These are phyloP conservation scores for Irpex sp. DNA, from an alignment of 1,284 basidiomycete species.

Conservation along the genomic window DNA sequence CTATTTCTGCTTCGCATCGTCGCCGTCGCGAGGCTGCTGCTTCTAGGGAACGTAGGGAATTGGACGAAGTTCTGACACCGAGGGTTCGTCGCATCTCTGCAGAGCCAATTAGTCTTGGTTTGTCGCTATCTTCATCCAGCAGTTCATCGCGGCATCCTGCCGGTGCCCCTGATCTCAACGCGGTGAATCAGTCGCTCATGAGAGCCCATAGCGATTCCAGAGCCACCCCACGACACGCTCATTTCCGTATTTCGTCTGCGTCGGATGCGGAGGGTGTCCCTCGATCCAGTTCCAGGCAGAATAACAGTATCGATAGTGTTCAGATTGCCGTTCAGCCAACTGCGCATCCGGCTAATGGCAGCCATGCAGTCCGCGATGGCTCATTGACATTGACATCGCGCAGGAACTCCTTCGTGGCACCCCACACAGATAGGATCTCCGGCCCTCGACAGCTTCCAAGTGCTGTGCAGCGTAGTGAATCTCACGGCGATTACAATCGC, in stretches of 20 bases:
- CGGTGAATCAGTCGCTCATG: conserved; percentile 9
- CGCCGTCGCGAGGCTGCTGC: background rate
- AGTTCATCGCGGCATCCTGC: background rate
- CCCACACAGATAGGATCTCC: conserved; percentile 7
- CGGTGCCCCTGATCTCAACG: conserved; percentile 6
- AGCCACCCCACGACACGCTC: conserved; percentile 3
- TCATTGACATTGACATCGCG: background rate
- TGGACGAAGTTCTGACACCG: background rate
- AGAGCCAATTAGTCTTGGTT: conserved; percentile 2
- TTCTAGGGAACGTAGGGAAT: background rate
- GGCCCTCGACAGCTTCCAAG: conserved; percentile 3
- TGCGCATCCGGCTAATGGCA: background rate
- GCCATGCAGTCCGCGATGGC: background rate
- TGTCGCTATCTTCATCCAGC: background rate
- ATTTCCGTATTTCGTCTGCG: conserved; percentile 5
- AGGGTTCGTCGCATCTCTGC: background rate
- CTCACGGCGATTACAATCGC: conserved; percentile 1
- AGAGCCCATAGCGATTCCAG: conserved; percentile 5
- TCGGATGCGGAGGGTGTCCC: conserved; percentile 1
- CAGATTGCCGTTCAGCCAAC: background rate
- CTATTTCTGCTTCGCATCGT: conserved; percentile 1
- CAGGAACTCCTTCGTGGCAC: background rate
- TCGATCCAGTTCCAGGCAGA: conserved; percentile 1
- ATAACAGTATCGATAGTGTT: background rate
- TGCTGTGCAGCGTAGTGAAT: background rate